Evolutionary conservation across 2,329 filamentous ascomycete species (phyloP).

Genomic region (Tolypocladium amazonense): DNA sequence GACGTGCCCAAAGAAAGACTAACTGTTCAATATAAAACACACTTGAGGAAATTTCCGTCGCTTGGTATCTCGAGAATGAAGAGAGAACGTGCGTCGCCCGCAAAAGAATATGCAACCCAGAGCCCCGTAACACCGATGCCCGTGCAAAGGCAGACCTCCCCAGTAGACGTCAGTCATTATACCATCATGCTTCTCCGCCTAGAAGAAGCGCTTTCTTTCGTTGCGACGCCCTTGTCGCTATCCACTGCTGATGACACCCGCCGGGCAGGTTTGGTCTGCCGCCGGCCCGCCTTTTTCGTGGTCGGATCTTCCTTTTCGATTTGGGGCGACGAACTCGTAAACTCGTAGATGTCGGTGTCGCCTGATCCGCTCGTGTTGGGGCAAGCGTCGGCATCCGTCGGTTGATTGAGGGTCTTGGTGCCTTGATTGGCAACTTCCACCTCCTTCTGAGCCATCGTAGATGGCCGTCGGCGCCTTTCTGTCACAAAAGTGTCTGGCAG

Average conservation of each 20-base stretch:
- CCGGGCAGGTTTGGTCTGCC: constrained; percentile 23
- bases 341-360: constrained; percentile 43
- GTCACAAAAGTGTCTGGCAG: constrained; percentile 23
- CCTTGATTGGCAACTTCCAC: constrained; percentile 4
- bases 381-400: constrained; percentile 7
- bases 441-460: constrained; percentile 13
- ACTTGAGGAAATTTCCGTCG: constrained; percentile 14
- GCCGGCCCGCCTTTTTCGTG: constrained; percentile 15
- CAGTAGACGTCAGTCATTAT: constrained; percentile 31
- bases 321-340: constrained; percentile 36
- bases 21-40: constrained; percentile 20
- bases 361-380: constrained; percentile 12
- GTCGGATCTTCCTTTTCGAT: constrained; percentile 17
- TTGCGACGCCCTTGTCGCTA: constrained; percentile 21
- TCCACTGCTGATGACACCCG: constrained; percentile 28
- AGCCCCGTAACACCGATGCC: constrained; percentile 10
- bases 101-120: constrained; percentile 11
- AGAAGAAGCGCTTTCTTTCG: constrained; percentile 21
- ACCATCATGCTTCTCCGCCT: constrained; percentile 51
- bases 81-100: constrained; percentile 14
- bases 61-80: constrained; percentile 25
- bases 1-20: constrained; percentile 5
- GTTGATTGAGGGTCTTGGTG: neutral
- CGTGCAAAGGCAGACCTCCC: constrained; percentile 11
- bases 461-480: constrained; percentile 30